phyloP scores from a whole-genome alignment of 139 green algal species.

The Microglena sp. region DNA sequence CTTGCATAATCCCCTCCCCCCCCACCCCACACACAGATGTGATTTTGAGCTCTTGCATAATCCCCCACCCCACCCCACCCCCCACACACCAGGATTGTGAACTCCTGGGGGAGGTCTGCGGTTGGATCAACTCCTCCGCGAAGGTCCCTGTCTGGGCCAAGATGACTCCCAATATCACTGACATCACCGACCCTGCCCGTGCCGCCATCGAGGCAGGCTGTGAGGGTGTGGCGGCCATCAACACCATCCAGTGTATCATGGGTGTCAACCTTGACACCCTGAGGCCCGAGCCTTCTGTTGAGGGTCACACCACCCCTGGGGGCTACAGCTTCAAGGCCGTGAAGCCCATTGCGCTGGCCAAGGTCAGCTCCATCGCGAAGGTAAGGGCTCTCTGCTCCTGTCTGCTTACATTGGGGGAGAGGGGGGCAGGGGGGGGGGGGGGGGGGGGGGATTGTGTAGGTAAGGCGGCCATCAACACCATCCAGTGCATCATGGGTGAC shows the following conservation, averaged over 20 bases:
- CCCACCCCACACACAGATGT: too few relatives aligned
- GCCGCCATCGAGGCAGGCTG: conserved; percentile 37
- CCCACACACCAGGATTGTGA: conserved; percentile 42
- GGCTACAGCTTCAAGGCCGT: conserved; percentile 80
- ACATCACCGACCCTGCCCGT: conserved; percentile 65
- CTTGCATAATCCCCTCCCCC: too few relatives aligned
- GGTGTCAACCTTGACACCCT: conserved; percentile 91
- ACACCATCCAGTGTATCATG: conserved; percentile 84
- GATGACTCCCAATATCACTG: conserved; percentile 98
- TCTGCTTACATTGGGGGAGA: too few relatives aligned
- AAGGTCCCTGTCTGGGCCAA: conserved; percentile 93
- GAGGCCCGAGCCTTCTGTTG: conserved; percentile 60
- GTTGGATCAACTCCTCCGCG: conserved; percentile 79
- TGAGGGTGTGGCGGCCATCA: conserved; percentile 70
- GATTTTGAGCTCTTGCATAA: too few relatives aligned
- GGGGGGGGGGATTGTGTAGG: too few relatives aligned
- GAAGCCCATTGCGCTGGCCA: conserved; percentile 92
- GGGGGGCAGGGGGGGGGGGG: conserved; percentile 35
- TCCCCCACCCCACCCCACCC: neutral
- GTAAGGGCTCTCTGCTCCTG: too few relatives aligned
- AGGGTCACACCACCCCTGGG: conserved; percentile 67
- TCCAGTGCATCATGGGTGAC: conserved; percentile 84
- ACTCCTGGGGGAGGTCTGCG: conserved; percentile 63
- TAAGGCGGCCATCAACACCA: conserved; percentile 76
- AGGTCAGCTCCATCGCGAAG: conserved; percentile 36